These are phyloP conservation scores for Suhomyces coccinellae DNA, from an alignment of 1,139 yeast genomes.

Conservation along the genomic window DNA sequence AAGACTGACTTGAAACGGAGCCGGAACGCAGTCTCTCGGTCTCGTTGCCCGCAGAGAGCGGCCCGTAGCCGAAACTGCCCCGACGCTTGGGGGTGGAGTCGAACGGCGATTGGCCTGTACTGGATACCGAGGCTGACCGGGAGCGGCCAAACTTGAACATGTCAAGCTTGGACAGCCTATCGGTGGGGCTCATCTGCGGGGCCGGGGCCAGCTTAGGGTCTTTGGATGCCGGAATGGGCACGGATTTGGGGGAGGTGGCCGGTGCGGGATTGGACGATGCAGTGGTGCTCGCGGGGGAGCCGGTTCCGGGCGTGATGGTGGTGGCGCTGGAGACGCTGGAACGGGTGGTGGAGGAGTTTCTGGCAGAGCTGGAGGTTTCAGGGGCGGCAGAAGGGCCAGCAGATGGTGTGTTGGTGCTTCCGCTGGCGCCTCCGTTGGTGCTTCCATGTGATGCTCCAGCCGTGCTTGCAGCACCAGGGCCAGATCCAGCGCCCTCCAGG, in stretches of 20 bases:
- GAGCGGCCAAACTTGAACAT: constrained; percentile 31
- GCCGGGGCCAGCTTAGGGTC: constrained; percentile 1
- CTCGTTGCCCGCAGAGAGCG: background rate
- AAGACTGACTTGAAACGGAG: constrained; percentile 10
- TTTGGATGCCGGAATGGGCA: constrained; percentile 10
- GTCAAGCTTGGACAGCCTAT: constrained; percentile 23
- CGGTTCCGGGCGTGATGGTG: too few species aligned
- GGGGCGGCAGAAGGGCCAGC: background rate
- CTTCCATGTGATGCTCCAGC: background rate
- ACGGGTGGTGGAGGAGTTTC: background rate
- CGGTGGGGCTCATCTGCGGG: constrained; percentile 8
- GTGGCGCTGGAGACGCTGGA: constrained; percentile 2
- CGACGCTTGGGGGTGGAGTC: constrained; percentile 14
- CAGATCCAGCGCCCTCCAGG: background rate
- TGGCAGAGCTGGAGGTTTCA: background rate
- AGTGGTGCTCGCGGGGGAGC: background rate
- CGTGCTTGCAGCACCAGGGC: background rate
- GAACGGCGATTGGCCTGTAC: constrained; percentile 2
- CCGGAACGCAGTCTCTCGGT: background rate
- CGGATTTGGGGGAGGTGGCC: background rate
- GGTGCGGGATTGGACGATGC: background rate
- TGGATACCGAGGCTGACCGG: constrained; percentile 29
- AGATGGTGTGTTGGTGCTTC: background rate
- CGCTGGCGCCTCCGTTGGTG: background rate
- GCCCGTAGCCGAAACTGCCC: constrained; percentile 16